Evolutionary conservation across 2,329 filamentous ascomycete species (phyloP).

Genomic region (Rutstroemia sp.): DNA sequence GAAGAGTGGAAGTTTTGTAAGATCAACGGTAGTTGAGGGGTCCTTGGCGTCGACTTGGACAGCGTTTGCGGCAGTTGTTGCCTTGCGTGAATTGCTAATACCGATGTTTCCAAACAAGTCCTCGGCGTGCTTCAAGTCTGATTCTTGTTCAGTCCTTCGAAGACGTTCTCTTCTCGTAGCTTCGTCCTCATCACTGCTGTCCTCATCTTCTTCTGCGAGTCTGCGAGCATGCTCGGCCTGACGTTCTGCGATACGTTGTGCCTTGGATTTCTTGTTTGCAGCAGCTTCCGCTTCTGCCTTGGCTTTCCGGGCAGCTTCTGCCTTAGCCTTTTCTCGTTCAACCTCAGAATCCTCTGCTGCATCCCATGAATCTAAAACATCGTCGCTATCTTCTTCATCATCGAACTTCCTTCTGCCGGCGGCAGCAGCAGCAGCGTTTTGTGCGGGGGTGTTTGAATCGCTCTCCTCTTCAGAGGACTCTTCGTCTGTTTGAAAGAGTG

Average conservation of each 20-base stretch:
- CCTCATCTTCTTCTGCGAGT: constrained; percentile 48
- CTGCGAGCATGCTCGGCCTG: constrained; percentile 50
- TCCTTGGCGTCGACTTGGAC: constrained; percentile 67
- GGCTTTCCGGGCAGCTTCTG: constrained; percentile 76
- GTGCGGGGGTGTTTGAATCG: constrained; percentile 40
- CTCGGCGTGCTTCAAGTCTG: constrained; percentile 82
- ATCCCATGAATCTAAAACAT: constrained; percentile 86
- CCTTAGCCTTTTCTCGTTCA: constrained; percentile 90
- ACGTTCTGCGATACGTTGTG: constrained; percentile 77
- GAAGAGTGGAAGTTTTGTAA: constrained; percentile 75
- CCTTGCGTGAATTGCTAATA: constrained; percentile 58
- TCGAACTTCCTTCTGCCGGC: constrained; percentile 61
- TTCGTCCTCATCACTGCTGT: constrained; percentile 61
- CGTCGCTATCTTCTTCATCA: constrained; percentile 79
- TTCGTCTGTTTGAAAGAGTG: constrained; percentile 28
- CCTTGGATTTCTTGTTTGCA: constrained; percentile 84
- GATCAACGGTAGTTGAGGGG: constrained; percentile 72
- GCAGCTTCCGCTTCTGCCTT: constrained; percentile 85
- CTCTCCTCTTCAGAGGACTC: constrained; percentile 34
- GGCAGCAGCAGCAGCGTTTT: constrained; percentile 21
- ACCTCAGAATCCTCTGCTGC: constrained; percentile 94
- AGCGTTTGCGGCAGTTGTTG: constrained; percentile 53
- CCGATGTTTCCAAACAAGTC: constrained; percentile 78
- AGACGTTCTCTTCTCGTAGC: constrained; percentile 67
- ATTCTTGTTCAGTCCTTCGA: constrained; percentile 73